Conservation (phyloP, 2,329 filamentous ascomycete species). For the Colletotrichum filicis region DNA sequence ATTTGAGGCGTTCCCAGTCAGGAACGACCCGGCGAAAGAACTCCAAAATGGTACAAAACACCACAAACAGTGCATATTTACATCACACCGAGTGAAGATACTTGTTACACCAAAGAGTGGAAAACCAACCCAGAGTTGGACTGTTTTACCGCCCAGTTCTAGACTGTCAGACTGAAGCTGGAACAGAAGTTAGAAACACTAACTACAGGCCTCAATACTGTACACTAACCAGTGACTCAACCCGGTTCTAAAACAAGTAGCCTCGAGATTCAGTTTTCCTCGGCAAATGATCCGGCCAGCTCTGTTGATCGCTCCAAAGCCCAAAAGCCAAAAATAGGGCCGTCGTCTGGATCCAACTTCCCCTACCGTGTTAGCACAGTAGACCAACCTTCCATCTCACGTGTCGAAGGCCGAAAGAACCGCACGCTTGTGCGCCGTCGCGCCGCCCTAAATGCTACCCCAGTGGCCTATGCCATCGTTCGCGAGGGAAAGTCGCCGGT, state of each 20-base stretch:
- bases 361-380: no score
- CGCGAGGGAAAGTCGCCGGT: background rate
- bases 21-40: no score
- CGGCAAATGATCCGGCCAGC: background rate
- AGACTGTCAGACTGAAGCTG: background rate
- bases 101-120: background rate
- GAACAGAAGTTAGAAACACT: background rate
- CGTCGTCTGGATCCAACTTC: background rate
- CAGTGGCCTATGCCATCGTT: background rate
- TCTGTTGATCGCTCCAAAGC: background rate
- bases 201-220: background rate
- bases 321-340: background rate
- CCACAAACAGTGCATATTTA: no score
- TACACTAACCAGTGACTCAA: background rate
- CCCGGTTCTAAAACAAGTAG: background rate
- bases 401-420: constrained; percentile 9
- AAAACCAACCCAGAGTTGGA: background rate
- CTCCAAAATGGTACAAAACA: no score
- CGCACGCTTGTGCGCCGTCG: constrained; percentile 15
- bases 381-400: constrained; percentile 15
- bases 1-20: background rate
- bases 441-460: background rate
- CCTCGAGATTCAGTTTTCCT: background rate
- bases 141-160: background rate
- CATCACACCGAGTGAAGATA: no score